Conservation (phyloP, 2,329 filamentous ascomycete species). For the Penicillium sp. region DNA sequence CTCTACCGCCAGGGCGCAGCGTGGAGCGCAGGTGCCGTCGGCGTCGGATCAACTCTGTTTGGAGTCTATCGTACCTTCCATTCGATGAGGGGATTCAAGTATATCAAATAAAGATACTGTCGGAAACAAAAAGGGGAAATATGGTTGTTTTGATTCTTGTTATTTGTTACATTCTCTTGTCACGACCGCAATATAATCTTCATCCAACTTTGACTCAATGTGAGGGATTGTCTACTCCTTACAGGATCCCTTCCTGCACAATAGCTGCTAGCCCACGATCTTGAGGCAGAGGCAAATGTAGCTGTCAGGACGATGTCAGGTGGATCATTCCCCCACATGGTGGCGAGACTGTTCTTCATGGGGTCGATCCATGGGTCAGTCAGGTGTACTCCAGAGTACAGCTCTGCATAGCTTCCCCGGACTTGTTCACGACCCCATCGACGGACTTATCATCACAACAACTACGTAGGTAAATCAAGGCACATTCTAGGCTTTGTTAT, state of each 20-base stretch:
- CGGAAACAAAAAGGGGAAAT: too few relatives aligned
- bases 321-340: background rate
- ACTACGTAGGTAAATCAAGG: too few relatives aligned
- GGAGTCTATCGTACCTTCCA: conserved; percentile 17
- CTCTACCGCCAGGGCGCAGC: conserved; percentile 15
- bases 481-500: too few relatives aligned
- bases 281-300: background rate
- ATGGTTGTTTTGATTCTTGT: too few relatives aligned
- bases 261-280: too few relatives aligned
- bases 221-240: too few relatives aligned
- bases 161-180: too few relatives aligned
- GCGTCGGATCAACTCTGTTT: conserved; percentile 16
- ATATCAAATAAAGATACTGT: conserved; percentile 11
- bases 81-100: conserved; percentile 15
- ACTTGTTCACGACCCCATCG: background rate
- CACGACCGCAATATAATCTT: too few relatives aligned
- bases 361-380: background rate
- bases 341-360: background rate
- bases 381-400: too few relatives aligned
- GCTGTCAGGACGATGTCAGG: background rate
- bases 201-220: too few relatives aligned
- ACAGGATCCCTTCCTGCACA: too few relatives aligned
- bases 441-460: too few relatives aligned
- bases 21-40: conserved; percentile 14
- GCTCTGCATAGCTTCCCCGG: background rate